Evolutionary conservation across 495 filamentous ascomycete species (phyloP).

Genomic region (Aspergillus conjunctus): DNA sequence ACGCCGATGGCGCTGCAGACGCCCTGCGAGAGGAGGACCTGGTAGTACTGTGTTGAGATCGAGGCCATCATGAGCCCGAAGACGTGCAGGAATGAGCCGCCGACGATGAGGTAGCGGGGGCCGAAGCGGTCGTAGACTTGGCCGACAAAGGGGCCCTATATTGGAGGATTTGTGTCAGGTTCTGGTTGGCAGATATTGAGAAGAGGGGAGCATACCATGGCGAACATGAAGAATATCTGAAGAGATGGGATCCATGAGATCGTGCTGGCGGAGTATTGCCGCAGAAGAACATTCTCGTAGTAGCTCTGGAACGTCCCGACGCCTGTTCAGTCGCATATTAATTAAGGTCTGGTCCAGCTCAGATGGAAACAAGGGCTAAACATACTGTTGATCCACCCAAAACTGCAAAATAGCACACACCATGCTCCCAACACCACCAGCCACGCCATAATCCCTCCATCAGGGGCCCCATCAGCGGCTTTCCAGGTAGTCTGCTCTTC

Average conservation of each 20-base stretch:
- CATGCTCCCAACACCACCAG: conserved; percentile 42
- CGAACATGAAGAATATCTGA: conserved; percentile 40
- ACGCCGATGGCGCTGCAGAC: conserved; percentile 41
- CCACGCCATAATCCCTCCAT: conserved; percentile 47
- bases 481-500: not conserved
- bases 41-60: conserved; percentile 45
- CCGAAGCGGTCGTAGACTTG: conserved; percentile 62
- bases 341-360: not conserved
- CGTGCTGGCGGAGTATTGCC: conserved; percentile 30
- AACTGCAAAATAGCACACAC: conserved; percentile 41
- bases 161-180: not conserved
- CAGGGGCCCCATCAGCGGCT: conserved; percentile 21
- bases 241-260: conserved; percentile 51
- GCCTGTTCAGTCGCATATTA: conserved; percentile 9
- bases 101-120: conserved; percentile 62
- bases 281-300: conserved; percentile 33
- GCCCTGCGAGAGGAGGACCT: conserved; percentile 46
- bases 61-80: conserved; percentile 68
- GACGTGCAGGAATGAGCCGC: conserved; percentile 63
- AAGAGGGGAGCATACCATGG: conserved; percentile 21
- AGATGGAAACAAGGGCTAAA: not conserved
- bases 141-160: conserved; percentile 28
- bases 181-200: not conserved
- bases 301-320: conserved; percentile 39
- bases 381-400: conserved; percentile 51